A percentile compares a stretch with the other conserved stretches of the same genome.
Conservation (phyloP, 164 flowering plant genomes). For the Berberis thunbergii region DNA sequence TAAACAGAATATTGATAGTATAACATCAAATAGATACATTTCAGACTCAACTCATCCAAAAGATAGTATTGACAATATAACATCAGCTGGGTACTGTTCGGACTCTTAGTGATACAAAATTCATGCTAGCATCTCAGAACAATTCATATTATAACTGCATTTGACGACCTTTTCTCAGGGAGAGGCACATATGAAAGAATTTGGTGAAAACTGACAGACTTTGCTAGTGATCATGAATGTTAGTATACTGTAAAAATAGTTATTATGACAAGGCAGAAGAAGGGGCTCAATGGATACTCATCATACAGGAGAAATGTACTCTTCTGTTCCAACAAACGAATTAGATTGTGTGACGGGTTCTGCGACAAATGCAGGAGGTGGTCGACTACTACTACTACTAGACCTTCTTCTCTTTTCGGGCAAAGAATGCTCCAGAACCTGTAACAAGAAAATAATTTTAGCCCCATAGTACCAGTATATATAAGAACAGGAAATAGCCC, state of each 20-base stretch:
- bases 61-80: too few relatives aligned
- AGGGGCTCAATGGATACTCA: slow-evolving; percentile 2
- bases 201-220: too few relatives aligned
- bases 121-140: too few relatives aligned
- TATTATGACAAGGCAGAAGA: not conserved
- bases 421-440: slow-evolving; percentile 53
- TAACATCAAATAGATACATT: not conserved
- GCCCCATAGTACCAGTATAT: not conserved
- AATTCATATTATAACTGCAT: too few relatives aligned
- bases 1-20: not conserved
- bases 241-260: not conserved
- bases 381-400: slow-evolving; percentile 43
- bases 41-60: too few relatives aligned
- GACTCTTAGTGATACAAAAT: too few relatives aligned
- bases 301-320: slow-evolving; percentile 96
- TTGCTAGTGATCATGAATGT: too few relatives aligned
- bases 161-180: too few relatives aligned
- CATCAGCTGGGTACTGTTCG: too few relatives aligned
- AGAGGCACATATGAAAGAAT: too few relatives aligned
- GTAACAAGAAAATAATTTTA: slow-evolving; percentile 10
- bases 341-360: slow-evolving; percentile 81
- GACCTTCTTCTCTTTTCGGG: slow-evolving; percentile 50
- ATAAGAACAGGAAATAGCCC: not conserved
- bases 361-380: slow-evolving; percentile 79
- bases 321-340: slow-evolving; percentile 99